Evolutionary conservation across 345 rosid species (phyloP).

Genomic region (Eucalyptus tenuipes): DNA sequence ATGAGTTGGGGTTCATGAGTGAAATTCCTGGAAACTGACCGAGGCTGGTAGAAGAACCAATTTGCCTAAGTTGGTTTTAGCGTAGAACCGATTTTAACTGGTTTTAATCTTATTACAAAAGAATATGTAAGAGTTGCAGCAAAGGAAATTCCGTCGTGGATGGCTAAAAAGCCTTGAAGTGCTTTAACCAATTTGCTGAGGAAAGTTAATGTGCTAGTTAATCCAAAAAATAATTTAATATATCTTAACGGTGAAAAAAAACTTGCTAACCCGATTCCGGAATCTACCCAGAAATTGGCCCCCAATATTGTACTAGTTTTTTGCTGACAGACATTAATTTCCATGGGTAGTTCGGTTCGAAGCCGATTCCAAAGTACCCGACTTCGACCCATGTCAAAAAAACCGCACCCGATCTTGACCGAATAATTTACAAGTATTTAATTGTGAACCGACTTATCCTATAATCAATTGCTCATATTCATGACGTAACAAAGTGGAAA

Average conservation of each 20-base stretch:
- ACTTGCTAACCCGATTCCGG: background rate
- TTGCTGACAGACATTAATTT: background rate
- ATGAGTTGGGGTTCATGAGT: background rate
- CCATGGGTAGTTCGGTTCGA: background rate
- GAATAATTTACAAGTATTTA: background rate
- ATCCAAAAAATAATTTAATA: background rate
- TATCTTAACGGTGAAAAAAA: background rate
- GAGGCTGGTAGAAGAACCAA: background rate
- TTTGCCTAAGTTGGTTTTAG: background rate
- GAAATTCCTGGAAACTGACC: background rate
- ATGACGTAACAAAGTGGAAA: background rate
- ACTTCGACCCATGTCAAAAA: background rate
- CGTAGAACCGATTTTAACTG: background rate
- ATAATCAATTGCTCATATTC: background rate
- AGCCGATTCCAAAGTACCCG: background rate
- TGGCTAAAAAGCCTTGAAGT: background rate
- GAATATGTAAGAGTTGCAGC: background rate
- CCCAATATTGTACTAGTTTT: background rate
- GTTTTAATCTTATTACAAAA: background rate
- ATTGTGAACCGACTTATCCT: background rate
- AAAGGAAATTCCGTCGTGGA: background rate
- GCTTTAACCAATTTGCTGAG: background rate
- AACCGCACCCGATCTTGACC: background rate
- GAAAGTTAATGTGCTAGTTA: background rate
- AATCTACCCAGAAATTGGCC: background rate